These are phyloP conservation scores for Penicillium desertorum DNA, from an alignment of 495 filamentous ascomycete genomes.

Conservation along the genomic window DNA sequence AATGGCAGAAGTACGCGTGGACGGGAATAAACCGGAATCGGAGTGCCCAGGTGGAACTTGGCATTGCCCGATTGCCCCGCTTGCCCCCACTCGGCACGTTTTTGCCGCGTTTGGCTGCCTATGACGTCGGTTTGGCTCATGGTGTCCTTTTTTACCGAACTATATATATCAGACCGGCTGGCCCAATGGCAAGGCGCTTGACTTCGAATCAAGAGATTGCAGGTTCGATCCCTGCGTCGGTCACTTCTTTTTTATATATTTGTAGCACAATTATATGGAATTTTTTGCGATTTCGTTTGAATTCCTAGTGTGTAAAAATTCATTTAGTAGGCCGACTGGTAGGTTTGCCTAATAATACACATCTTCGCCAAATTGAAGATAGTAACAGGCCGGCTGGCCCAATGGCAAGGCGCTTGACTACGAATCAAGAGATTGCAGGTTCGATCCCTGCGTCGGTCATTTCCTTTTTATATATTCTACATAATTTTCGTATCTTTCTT, in stretches of 20 bases:
- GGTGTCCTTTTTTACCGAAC: not conserved
- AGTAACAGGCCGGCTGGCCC: conserved; percentile 59
- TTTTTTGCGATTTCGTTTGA: not conserved
- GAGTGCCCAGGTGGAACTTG: conserved; percentile 1
- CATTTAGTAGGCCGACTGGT: no score
- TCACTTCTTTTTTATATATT: conserved; percentile 29
- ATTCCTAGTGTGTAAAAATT: no score
- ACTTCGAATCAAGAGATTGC: conserved; percentile 69
- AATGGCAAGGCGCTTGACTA: conserved; percentile 76
- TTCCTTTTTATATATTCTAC: conserved; percentile 10
- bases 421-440: conserved; percentile 64
- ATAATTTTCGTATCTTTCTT: no score
- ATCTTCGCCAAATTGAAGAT: no score
- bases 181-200: conserved; percentile 73
- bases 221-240: conserved; percentile 49
- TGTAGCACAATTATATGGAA: no score
- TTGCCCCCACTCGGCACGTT: conserved; percentile 15
- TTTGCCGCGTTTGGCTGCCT: conserved; percentile 14
- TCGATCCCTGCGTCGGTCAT: conserved; percentile 48
- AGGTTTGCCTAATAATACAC: no score
- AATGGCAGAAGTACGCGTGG: not conserved
- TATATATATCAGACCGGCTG: conserved; percentile 40
- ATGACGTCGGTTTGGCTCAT: not conserved
- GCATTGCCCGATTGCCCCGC: not conserved
- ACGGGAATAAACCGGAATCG: conserved; percentile 17